Conservation (phyloP, 164 flowering plant genomes). For the Chloranthus sessilifolius region DNA sequence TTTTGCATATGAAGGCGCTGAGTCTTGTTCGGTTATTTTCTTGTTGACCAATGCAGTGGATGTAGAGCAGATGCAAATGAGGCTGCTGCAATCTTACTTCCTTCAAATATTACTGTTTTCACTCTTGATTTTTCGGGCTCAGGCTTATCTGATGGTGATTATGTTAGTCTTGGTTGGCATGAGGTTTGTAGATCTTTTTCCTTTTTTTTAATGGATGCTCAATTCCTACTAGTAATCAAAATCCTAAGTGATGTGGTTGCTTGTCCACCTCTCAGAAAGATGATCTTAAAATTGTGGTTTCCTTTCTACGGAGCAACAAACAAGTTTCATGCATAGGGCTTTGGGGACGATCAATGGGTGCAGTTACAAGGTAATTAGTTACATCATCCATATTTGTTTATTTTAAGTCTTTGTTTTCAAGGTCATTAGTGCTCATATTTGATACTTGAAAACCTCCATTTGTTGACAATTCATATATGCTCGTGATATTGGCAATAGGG, state of each 20-base stretch:
- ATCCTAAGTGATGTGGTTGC: too few species aligned
- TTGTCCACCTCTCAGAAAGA: constrained; percentile 51
- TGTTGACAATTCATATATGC: too few species aligned
- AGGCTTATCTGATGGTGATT: constrained; percentile 88
- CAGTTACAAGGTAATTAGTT: constrained; percentile 77
- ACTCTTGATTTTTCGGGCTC: constrained; percentile 98
- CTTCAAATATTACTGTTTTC: constrained; percentile 88
- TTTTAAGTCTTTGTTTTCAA: too few species aligned
- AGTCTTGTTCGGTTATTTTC: constrained; percentile 1
- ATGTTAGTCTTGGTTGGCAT: constrained; percentile 98
- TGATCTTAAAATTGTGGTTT: constrained; percentile 75
- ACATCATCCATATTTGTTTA: not conserved
- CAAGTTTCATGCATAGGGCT: constrained; percentile 78
- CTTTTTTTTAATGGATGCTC: too few species aligned
- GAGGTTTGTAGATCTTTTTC: constrained; percentile 46
- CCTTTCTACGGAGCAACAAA: constrained; percentile 58
- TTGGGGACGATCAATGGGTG: constrained; percentile 99
- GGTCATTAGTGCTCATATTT: too few species aligned
- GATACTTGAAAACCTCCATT: too few species aligned
- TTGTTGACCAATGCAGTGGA: constrained; percentile 49
- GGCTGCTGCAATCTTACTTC: constrained; percentile 83
- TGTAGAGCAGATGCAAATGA: constrained; percentile 97
- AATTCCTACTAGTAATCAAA: too few species aligned
- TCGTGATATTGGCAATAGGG: too few species aligned
- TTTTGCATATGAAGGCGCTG: constrained; percentile 1